Percentiles rank a stretch among this genome's conserved stretches.
Conservation (phyloP, 192 early-diverging fungal species). For the Lobulomyces angularis region DNA sequence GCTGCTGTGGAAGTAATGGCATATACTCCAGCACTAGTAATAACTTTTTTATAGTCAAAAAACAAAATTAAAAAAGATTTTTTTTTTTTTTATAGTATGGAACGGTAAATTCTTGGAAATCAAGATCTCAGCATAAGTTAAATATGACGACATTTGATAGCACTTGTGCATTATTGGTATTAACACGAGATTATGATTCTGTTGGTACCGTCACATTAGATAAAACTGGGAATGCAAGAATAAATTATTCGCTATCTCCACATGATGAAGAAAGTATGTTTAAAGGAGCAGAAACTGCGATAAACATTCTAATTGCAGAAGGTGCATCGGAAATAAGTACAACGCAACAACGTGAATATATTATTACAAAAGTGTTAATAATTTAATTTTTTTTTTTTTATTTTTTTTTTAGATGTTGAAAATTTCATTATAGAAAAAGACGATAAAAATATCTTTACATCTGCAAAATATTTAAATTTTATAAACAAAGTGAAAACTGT, state of each 20-base stretch:
- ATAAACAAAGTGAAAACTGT: no score
- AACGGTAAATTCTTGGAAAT: no score
- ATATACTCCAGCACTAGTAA: no score
- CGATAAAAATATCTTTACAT: background rate
- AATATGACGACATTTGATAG: slow-evolving; percentile 29
- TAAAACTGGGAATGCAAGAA: slow-evolving; percentile 18
- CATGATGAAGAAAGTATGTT: slow-evolving; percentile 36
- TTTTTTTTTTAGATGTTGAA: slow-evolving; percentile 1
- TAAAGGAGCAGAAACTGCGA: slow-evolving; percentile 26
- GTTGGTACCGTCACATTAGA: slow-evolving; percentile 30
- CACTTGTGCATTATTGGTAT: slow-evolving; percentile 33
- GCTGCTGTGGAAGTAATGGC: slow-evolving; percentile 54
- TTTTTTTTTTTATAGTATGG: no score
- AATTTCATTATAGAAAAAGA: no score
- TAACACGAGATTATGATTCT: slow-evolving; percentile 50
- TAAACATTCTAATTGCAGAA: slow-evolving; percentile 45
- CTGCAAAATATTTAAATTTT: background rate
- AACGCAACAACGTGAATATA: slow-evolving; percentile 40
- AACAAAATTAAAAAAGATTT: no score
- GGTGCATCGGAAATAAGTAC: slow-evolving; percentile 50
- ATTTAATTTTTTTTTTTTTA: no score
- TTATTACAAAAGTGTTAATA: no score
- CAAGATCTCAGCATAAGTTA: no score
- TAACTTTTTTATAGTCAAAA: no score
- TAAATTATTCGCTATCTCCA: slow-evolving; percentile 37